Evolutionary conservation across 2,329 filamentous ascomycete species (phyloP), one percentile per base, ranked within the genome.

Genomic region (Cladorrhinum sp.): DNA sequence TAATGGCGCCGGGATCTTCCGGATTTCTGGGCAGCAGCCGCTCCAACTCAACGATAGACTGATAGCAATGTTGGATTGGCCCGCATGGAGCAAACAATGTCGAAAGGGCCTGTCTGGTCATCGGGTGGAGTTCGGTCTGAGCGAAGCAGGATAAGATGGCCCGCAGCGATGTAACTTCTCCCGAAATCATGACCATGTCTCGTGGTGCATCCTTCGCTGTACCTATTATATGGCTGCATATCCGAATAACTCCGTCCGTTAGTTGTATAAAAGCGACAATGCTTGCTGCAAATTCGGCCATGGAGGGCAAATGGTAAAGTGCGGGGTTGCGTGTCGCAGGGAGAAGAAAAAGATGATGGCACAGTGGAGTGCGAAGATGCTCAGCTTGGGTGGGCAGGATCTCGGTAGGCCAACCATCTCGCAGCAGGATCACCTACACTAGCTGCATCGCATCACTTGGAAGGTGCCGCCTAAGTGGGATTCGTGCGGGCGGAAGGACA

Each of bases 141-240:
- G 41, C 20, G 45, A 60, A 27, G n/a, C 49, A 48, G 16, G 63
- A 57, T 6, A 65, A 45, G 20, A 65, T 63, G 32, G 63, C 59
- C 32, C 56, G 55, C 7, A 64, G 32, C 0, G 59, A 64, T 7
- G 53, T 56, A 1, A 58, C 60, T 20, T 65, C 62, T 22, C 63
- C 59, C 10, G 60, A 12, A 25, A 65, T 65, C 50, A 65, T 64
- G 20, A 59, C 55, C 50, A 65, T 62, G 24, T 64, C 63, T 10
- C 45, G 61, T 7, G 63, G 63, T 9, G 63, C 63, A 50, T 65
- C 59, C 23, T 65, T 62, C 54, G 63, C 27, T 4, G 59, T 50
- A 13, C 60, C 63, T 12, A 65, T 59, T 25, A 62, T 62, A 22
- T 62, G 59, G n/a, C 57, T 63, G 57, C 61, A 62, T 1, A 57